A percentile compares a stretch with the other conserved stretches of the same genome.
Evolutionary conservation across 2,329 filamentous ascomycete genomes (phyloP).

Genomic region (Aschersonia sp.): DNA sequence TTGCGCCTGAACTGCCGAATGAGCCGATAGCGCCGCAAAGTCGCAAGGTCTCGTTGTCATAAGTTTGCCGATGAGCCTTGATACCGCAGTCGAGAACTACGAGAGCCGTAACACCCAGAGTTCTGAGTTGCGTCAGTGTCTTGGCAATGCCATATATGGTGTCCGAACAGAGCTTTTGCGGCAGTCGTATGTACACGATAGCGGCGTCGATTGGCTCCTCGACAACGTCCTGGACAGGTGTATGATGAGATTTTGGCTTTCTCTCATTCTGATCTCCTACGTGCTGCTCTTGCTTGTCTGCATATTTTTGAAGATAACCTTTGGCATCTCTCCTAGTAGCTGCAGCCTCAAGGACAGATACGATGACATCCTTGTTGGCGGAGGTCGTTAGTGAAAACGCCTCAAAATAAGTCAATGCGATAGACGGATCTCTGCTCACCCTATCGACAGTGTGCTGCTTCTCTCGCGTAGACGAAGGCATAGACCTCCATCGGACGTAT

Average conservation of each 20-base stretch:
- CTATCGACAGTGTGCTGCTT: conserved; percentile 18
- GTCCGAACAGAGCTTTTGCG: conserved; percentile 53
- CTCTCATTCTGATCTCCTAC: not conserved
- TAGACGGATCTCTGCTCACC: conserved; percentile 6
- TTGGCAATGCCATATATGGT: conserved; percentile 63
- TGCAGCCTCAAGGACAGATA: conserved; percentile 75
- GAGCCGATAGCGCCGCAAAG: conserved; percentile 61
- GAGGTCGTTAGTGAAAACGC: not conserved
- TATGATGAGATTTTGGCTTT: not conserved
- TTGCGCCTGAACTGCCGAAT: conserved; percentile 51
- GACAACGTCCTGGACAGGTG: not conserved
- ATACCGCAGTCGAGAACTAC: conserved; percentile 64
- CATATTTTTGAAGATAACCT: conserved; percentile 80
- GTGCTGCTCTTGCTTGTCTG: conserved; percentile 12
- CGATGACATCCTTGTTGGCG: conserved; percentile 57
- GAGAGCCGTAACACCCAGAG: conserved; percentile 67
- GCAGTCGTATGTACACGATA: conserved; percentile 67
- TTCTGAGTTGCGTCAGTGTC: conserved; percentile 70
- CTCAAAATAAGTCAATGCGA: not conserved
- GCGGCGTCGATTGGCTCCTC: conserved; percentile 45
- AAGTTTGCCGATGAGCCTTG: conserved; percentile 23
- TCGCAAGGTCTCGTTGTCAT: conserved; percentile 52
- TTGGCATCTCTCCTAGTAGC: conserved; percentile 88
- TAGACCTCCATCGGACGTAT: conserved; percentile 13
- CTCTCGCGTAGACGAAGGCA: conserved; percentile 13